These are phyloP conservation scores for Candida odintsovae DNA, from an alignment of 805 yeast species.

Conservation along the genomic window DNA sequence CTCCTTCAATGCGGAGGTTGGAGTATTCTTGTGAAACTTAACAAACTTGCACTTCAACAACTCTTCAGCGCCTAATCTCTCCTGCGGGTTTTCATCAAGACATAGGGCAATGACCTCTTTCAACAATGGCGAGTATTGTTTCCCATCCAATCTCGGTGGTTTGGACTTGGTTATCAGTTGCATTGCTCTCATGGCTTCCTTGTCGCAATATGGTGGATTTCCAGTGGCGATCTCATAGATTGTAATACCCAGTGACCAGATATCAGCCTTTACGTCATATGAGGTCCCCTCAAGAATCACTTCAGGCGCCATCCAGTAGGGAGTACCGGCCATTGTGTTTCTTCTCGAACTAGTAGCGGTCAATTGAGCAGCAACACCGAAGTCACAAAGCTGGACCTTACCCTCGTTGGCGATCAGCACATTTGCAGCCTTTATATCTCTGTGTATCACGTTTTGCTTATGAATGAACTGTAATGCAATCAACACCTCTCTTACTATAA, in stretches of 20 bases:
- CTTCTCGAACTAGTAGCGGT: slow-evolving; percentile 71
- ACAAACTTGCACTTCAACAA: slow-evolving; percentile 70
- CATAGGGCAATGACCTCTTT: slow-evolving; percentile 90
- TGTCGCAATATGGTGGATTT: slow-evolving; percentile 94
- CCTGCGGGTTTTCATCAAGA: slow-evolving; percentile 88
- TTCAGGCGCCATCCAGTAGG: slow-evolving; percentile 99
- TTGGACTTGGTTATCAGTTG: slow-evolving; percentile 86
- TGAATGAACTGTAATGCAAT: slow-evolving; percentile 79
- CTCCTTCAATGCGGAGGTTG: slow-evolving; percentile 63
- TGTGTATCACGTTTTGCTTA: slow-evolving; percentile 84
- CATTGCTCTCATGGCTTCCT: slow-evolving; percentile 93
- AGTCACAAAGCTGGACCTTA: slow-evolving; percentile 86
- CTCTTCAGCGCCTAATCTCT: slow-evolving; percentile 84
- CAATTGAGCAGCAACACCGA: slow-evolving; percentile 96
- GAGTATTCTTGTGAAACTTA: slow-evolving; percentile 49
- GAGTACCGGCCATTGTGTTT: slow-evolving; percentile 93
- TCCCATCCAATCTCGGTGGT: slow-evolving; percentile 92
- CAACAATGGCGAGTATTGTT: slow-evolving; percentile 65
- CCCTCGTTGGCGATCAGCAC: slow-evolving; percentile 87
- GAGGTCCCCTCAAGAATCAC: slow-evolving; percentile 88
- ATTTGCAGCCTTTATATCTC: slow-evolving; percentile 96
- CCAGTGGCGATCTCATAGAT: slow-evolving; percentile 94
- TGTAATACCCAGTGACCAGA: slow-evolving; percentile 96
- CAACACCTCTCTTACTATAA: slow-evolving; percentile 79
- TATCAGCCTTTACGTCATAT: slow-evolving; percentile 88